Conservation (phyloP, 1,139 yeast genomes). For the Suhomyces guaymorum region DNA sequence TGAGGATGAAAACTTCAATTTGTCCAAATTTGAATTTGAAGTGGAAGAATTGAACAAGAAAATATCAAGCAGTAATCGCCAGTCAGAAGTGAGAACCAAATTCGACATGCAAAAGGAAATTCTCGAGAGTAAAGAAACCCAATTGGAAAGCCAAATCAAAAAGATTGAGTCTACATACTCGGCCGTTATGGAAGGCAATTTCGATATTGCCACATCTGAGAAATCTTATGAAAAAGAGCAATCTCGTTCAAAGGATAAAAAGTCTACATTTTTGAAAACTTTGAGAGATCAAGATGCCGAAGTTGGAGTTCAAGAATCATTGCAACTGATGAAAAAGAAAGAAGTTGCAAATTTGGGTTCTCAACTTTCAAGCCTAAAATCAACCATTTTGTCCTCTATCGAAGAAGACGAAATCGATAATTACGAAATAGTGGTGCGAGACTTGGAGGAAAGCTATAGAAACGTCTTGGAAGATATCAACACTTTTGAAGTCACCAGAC, state of each 20-base stretch:
- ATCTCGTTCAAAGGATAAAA: constrained; percentile 12
- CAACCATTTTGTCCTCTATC: constrained; percentile 28
- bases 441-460: constrained; percentile 60
- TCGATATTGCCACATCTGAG: constrained; percentile 28
- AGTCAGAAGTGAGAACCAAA: constrained; percentile 47
- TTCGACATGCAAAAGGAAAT: constrained; percentile 17
- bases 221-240: constrained; percentile 18
- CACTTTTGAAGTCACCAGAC: constrained; percentile 63
- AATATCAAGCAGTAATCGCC: constrained; percentile 53
- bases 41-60: constrained; percentile 56
- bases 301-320: constrained; percentile 10
- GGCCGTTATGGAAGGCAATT: constrained; percentile 19
- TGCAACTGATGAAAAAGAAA: constrained; percentile 16
- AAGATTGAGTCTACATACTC: constrained; percentile 18
- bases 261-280: too few relatives aligned
- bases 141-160: constrained; percentile 23
- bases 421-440: constrained; percentile 51
- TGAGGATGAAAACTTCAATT: constrained; percentile 35
- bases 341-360: constrained; percentile 17
- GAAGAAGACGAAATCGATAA: constrained; percentile 50
- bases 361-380: constrained; percentile 19
- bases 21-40: constrained; percentile 50
- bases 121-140: constrained; percentile 17
- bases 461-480: constrained; percentile 62
- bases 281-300: not conserved